Evolutionary conservation across 768 basidiomycete species (phyloP).

Genomic region (Agrocybe pediades): DNA sequence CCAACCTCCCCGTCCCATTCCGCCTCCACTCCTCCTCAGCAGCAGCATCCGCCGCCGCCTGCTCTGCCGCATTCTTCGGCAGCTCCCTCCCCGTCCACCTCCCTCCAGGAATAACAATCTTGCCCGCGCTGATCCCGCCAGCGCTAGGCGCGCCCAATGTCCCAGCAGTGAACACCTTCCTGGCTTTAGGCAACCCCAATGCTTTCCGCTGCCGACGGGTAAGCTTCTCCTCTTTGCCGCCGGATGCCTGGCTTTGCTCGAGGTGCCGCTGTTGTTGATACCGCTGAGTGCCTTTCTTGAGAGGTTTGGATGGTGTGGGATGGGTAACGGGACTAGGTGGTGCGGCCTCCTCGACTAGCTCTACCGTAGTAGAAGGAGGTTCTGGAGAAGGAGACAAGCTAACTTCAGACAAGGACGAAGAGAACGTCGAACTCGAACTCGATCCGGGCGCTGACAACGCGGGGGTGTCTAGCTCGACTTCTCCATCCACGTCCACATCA

Average conservation of each 20-base stretch:
- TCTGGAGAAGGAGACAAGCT: neutral
- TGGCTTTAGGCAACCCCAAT: constrained; percentile 63
- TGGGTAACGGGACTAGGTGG: neutral
- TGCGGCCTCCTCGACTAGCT: neutral
- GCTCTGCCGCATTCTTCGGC: constrained; percentile 12
- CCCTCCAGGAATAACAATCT: constrained; percentile 71
- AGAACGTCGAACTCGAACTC: constrained; percentile 3
- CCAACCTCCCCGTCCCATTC: constrained; percentile 73
- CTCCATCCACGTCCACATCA: constrained; percentile 17
- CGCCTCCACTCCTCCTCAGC: constrained; percentile 51
- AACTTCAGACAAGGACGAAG: neutral
- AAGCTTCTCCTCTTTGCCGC: constrained; percentile 36
- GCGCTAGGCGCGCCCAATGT: constrained; percentile 64
- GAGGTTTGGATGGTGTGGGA: neutral
- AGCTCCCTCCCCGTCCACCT: constrained; percentile 31
- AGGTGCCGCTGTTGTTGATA: neutral
- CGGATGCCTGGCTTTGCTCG: constrained; percentile 1
- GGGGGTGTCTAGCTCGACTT: constrained; percentile 24
- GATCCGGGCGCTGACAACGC: constrained; percentile 19
- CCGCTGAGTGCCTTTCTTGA: neutral
- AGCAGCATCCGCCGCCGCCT: constrained; percentile 52
- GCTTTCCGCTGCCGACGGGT: constrained; percentile 71
- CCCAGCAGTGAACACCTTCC: neutral
- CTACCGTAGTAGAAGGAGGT: neutral
- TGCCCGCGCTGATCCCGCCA: constrained; percentile 38